Evolutionary conservation across 2,329 filamentous ascomycete genomes (phyloP), one percentile per base, ranked within the genome.

Genomic region (Claviceps maximensis): DNA sequence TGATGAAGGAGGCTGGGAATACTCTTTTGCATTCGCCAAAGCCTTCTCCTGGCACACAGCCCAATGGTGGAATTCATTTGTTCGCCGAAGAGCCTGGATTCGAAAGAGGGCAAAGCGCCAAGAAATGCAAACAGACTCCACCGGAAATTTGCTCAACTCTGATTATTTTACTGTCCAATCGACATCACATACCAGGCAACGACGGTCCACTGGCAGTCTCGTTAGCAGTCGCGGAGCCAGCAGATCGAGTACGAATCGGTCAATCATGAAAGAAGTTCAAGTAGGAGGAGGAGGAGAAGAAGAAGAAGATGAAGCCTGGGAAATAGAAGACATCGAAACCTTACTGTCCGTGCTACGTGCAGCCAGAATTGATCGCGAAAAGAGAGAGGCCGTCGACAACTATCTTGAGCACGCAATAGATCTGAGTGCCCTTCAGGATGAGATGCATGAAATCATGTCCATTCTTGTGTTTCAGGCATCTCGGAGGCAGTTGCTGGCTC

Each of bases 1-100:
- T 40, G 93, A 97, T 62, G 85, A 91, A 57, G 87, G 91, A 57
- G 93, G 93, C 3, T 98, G 93, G 93, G 86, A 95, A 65, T 98
- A 98, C 69, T 93, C 88, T 17, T 89, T 96, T 65, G 84, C 87
- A 58, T 98, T 97, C 64, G 74, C 74, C 58, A 80, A 77, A 55
- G 74, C 71, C 44, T 89, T 86, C 58, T 80, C 82, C 2, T 98
- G 93, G 93, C 93, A 98, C 67, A 84, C 84, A 3, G 86, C 87
- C 19, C 85, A 82, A 27, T 97, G 91, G 90, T 95, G 89, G 69
- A 91, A 90, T 66, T 95, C 89, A 1, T 98, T 91, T 64, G 93
- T 96, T n/a, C 78, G 93, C 38, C 76, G 93, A 59, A 79, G 93
- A 56, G 82, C 88, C 23, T 98, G 93, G 93, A 81, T 91, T 52